Conservation (phyloP, 1,139 yeast species). For the Candida sp. region DNA sequence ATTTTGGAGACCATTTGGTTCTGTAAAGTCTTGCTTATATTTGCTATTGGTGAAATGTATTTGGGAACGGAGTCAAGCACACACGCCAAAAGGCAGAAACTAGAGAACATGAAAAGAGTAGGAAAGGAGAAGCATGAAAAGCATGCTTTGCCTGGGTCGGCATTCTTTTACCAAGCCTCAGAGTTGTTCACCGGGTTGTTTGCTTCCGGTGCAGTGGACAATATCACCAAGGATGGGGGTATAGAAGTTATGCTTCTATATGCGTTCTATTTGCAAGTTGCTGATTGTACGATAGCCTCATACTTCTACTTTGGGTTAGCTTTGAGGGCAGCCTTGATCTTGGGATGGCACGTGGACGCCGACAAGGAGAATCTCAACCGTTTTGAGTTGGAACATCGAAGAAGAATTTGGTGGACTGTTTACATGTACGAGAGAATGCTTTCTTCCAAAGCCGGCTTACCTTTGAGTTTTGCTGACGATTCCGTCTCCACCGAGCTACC, state of each 20-base stretch:
- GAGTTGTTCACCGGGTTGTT: constrained; percentile 75
- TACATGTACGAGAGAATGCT: constrained; percentile 89
- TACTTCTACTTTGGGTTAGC: constrained; percentile 85
- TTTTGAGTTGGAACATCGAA: constrained; percentile 76
- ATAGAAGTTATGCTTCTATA: constrained; percentile 79
- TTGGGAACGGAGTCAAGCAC: constrained; percentile 65
- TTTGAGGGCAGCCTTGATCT: constrained; percentile 68
- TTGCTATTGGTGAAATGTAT: constrained; percentile 89
- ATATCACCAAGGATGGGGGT: constrained; percentile 78
- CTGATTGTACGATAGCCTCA: constrained; percentile 84
- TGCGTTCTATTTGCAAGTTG: constrained; percentile 84
- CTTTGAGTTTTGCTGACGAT: constrained; percentile 78
- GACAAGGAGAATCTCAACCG: constrained; percentile 66
- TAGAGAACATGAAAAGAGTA: constrained; percentile 40
- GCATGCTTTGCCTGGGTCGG: constrained; percentile 72
- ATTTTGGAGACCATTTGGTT: constrained; percentile 81
- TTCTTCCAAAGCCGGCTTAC: constrained; percentile 85
- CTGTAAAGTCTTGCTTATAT: constrained; percentile 73
- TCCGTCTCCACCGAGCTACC: constrained; percentile 81
- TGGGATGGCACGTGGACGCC: constrained; percentile 88
- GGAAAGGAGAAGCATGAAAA: constrained; percentile 19
- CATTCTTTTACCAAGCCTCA: constrained; percentile 77
- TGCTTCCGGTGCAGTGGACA: constrained; percentile 81
- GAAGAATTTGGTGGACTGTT: constrained; percentile 92
- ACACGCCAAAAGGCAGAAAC: constrained; percentile 36